Percentiles rank a stretch among this genome's conserved stretches.
These are phyloP conservation scores for Fusarium buxicola DNA, from an alignment of 2,329 filamentous ascomycete genomes.

Conservation along the genomic window DNA sequence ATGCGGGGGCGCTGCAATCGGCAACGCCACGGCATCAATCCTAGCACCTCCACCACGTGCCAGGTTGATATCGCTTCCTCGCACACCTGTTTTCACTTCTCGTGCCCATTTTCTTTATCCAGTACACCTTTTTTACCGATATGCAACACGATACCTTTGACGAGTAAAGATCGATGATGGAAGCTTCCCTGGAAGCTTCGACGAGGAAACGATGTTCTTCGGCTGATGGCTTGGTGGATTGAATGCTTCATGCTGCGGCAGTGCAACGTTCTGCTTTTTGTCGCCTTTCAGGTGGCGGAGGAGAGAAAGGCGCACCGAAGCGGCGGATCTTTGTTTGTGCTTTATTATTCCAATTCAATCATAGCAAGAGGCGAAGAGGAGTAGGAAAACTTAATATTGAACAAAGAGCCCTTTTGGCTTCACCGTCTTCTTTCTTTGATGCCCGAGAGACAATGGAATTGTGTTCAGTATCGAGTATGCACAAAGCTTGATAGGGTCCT, in stretches of 20 bases:
- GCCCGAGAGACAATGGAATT: not conserved
- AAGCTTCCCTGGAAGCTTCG: conserved; percentile 29
- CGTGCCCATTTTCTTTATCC: conserved; percentile 49
- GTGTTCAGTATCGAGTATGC: not conserved
- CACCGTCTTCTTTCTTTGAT: not conserved
- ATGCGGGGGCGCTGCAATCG: conserved; percentile 25
- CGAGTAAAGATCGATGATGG: conserved; percentile 43
- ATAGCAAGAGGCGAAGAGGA: conserved; percentile 53
- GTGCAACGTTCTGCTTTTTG: conserved; percentile 17
- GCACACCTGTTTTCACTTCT: conserved; percentile 46
- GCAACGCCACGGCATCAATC: conserved; percentile 37
- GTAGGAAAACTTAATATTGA: conserved; percentile 48
- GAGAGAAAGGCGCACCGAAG: conserved; percentile 33
- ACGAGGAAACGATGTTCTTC: conserved; percentile 37
- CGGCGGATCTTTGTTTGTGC: conserved; percentile 40
- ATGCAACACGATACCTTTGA: conserved; percentile 46
- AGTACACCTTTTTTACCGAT: conserved; percentile 47
- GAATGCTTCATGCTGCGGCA: conserved; percentile 28
- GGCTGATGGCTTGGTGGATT: conserved; percentile 35
- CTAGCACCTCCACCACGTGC: conserved; percentile 33
- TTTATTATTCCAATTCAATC: conserved; percentile 46
- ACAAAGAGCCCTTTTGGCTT: conserved; percentile 32
- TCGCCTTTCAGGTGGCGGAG: conserved; percentile 3
- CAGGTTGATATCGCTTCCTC: conserved; percentile 15
- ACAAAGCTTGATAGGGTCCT: not conserved